Conservation (phyloP, 1,284 basidiomycete species). For the Serendipita sp. region DNA sequence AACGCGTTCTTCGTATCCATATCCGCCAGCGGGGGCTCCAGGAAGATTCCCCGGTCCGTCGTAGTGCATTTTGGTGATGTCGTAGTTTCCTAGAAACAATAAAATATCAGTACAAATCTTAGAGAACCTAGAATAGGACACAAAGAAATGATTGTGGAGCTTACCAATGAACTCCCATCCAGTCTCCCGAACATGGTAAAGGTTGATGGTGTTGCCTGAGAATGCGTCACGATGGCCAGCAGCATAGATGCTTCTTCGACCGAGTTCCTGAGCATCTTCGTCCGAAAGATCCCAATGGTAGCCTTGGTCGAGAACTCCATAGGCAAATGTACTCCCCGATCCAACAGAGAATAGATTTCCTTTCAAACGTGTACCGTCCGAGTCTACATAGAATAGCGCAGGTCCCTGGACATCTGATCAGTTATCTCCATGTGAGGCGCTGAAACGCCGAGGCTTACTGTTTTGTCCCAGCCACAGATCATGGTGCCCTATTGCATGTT, state of each 20-base stretch:
- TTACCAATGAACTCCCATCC: conserved; percentile 88
- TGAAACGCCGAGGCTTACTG: conserved; percentile 34
- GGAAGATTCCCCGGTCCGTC: conserved; percentile 58
- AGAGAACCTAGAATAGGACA: background rate
- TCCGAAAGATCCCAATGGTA: conserved; percentile 90
- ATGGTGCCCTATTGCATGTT: conserved; percentile 68
- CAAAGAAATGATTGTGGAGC: conserved; percentile 18
- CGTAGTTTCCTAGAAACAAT: conserved; percentile 52
- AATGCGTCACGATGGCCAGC: conserved; percentile 96
- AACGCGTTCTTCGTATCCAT: conserved; percentile 57
- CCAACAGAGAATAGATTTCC: conserved; percentile 97
- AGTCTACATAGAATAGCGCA: conserved; percentile 97
- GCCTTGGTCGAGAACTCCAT: conserved; percentile 94
- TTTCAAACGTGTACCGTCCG: conserved; percentile 88
- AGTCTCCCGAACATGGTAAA: conserved; percentile 88
- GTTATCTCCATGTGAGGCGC: background rate
- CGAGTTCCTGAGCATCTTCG: conserved; percentile 91
- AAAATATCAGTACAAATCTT: conserved; percentile 13
- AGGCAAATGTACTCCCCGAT: conserved; percentile 95
- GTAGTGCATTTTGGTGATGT: conserved; percentile 66
- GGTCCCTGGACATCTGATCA: conserved; percentile 48
- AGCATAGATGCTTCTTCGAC: conserved; percentile 88
- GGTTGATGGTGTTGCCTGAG: conserved; percentile 92
- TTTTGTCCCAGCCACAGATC: conserved; percentile 99
- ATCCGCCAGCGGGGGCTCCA: conserved; percentile 45